Conservation (phyloP, 2,329 filamentous ascomycete genomes). For the Aureobasidium sp. region DNA sequence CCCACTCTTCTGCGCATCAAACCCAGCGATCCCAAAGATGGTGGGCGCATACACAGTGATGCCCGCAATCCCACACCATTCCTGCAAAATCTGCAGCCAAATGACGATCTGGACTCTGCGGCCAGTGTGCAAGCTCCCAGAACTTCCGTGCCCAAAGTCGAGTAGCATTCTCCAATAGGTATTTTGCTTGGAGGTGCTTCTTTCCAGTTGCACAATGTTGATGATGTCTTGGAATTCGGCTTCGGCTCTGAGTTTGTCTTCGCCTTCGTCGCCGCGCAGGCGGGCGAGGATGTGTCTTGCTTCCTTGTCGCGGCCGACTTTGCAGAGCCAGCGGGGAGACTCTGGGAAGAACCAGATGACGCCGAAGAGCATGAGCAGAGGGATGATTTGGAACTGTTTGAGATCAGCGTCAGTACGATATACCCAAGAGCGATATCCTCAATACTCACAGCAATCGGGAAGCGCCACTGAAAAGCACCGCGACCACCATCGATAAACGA, state of each 20-base stretch:
- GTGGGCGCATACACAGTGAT: conserved; percentile 33
- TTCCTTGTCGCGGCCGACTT: conserved; percentile 59
- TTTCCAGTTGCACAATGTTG: conserved; percentile 55
- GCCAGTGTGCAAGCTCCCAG: conserved; percentile 30
- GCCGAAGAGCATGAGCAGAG: conserved; percentile 50
- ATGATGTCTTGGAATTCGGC: conserved; percentile 63
- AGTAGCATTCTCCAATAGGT: conserved; percentile 30
- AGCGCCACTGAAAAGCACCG: conserved; percentile 53
- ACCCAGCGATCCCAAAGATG: conserved; percentile 30
- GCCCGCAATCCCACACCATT: conserved; percentile 31
- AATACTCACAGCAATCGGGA: conserved; percentile 24
- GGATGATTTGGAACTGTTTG: conserved; percentile 55
- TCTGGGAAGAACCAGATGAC: conserved; percentile 63
- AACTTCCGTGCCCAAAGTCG: conserved; percentile 21
- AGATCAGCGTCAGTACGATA: conserved; percentile 57
- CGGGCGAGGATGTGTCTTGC: conserved; percentile 57
- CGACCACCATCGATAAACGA: conserved; percentile 54
- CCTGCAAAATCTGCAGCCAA: conserved; percentile 36
- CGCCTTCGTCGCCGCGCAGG: conserved; percentile 48
- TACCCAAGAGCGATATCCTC: background rate
- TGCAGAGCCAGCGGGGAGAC: conserved; percentile 60
- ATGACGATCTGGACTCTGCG: conserved; percentile 33
- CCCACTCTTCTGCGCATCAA: conserved; percentile 31
- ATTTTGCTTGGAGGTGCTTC: conserved; percentile 27
- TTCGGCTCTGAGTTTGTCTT: conserved; percentile 40